These are phyloP conservation scores for Xanthoconium separans DNA, from an alignment of 1,284 basidiomycete species.

Conservation along the genomic window DNA sequence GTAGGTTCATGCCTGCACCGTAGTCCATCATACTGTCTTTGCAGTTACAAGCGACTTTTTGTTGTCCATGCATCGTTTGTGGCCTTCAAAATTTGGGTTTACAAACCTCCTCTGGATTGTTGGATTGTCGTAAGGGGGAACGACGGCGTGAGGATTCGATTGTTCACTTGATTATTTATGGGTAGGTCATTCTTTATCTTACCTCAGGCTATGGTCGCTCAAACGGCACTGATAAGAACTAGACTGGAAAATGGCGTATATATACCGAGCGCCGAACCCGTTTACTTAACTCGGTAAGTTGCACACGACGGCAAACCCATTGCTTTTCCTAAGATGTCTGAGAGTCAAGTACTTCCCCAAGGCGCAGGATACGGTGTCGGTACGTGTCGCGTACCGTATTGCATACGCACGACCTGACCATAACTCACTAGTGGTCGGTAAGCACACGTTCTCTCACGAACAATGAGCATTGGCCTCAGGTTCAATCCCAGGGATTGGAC, in stretches of 20 bases:
- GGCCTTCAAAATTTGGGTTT: too few relatives aligned
- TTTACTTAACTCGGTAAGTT: not conserved
- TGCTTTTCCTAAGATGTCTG: slow-evolving; percentile 22
- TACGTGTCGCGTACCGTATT: slow-evolving; percentile 35
- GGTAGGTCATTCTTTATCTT: too few relatives aligned
- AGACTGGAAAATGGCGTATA: not conserved
- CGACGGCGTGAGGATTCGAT: too few relatives aligned
- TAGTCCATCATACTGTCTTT: too few relatives aligned
- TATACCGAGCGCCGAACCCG: not conserved
- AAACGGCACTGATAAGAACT: slow-evolving; percentile 20
- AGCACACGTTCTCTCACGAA: slow-evolving; percentile 13
- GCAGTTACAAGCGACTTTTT: too few relatives aligned
- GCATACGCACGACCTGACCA: not conserved
- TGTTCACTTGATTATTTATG: too few relatives aligned
- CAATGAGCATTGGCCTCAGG: not conserved
- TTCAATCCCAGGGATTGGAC: slow-evolving; percentile 61
- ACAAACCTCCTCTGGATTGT: too few relatives aligned
- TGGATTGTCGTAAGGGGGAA: too few relatives aligned
- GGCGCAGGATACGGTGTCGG: slow-evolving; percentile 85
- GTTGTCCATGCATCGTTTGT: too few relatives aligned
- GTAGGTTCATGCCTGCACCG: too few relatives aligned
- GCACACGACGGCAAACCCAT: slow-evolving; percentile 1
- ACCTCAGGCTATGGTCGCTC: not conserved
- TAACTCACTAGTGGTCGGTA: slow-evolving; percentile 45
- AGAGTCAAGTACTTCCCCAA: slow-evolving; percentile 49